Conservation (phyloP, 495 filamentous ascomycete species). For the Penicillium mononematosum region DNA sequence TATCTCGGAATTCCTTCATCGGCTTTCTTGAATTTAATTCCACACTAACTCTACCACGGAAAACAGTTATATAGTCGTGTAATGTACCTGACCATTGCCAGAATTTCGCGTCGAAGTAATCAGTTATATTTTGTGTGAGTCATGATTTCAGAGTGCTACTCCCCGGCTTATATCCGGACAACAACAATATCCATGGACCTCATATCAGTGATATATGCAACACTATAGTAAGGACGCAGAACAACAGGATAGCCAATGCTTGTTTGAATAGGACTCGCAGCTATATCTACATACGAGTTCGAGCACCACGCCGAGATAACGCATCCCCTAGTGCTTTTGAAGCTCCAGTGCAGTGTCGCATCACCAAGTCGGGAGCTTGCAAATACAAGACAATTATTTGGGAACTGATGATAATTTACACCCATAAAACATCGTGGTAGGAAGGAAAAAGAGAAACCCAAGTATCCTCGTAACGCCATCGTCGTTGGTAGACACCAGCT, state of each 20-base stretch:
- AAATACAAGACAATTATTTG: background rate
- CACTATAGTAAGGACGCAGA: background rate
- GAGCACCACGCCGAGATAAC: background rate
- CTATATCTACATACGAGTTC: background rate
- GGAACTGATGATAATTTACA: slow-evolving; percentile 1
- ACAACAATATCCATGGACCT: background rate
- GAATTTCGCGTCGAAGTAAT: background rate
- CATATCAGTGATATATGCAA: background rate
- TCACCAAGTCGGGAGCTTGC: background rate
- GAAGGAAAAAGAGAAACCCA: background rate
- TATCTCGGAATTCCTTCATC: background rate
- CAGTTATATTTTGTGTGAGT: background rate
- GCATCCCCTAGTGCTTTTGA: background rate
- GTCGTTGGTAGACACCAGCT: background rate
- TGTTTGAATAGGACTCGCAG: background rate
- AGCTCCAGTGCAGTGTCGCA: background rate
- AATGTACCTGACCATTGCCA: background rate
- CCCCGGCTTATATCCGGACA: background rate
- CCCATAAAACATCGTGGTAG: slow-evolving; percentile 1
- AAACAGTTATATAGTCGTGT: background rate
- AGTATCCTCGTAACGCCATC: background rate
- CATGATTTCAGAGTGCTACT: background rate
- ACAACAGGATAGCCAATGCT: background rate
- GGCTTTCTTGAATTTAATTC: background rate
- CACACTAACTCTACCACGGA: background rate